Conservation (phyloP, 371 early-diverging fungal genomes). For the Blakeslea trispora region DNA sequence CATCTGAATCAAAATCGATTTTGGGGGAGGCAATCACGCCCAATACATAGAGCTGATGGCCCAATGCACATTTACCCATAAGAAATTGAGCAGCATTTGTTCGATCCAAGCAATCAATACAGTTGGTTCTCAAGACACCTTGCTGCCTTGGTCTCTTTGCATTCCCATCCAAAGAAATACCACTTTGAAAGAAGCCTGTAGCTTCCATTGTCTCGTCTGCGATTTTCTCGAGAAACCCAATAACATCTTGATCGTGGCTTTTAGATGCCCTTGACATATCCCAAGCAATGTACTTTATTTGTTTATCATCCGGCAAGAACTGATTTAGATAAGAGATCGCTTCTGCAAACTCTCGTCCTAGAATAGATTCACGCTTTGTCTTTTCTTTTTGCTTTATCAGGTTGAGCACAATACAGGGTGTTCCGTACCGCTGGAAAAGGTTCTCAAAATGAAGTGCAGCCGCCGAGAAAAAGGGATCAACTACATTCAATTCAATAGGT, state of each 20-base stretch:
- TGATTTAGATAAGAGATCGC: slow-evolving; percentile 87
- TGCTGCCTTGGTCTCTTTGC: slow-evolving; percentile 56
- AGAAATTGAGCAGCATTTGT: slow-evolving; percentile 99
- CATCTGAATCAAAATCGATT: slow-evolving; percentile 92
- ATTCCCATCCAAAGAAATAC: slow-evolving; percentile 63
- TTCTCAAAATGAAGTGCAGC: slow-evolving; percentile 93
- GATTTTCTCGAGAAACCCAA: slow-evolving; percentile 84
- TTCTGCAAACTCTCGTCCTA: slow-evolving; percentile 84
- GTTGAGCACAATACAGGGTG: slow-evolving; percentile 88
- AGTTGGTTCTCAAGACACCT: slow-evolving; percentile 97
- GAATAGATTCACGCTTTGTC: slow-evolving; percentile 80
- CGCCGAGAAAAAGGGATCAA: slow-evolving; percentile 92
- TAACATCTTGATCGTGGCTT: slow-evolving; percentile 88
- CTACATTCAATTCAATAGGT: slow-evolving; percentile 85
- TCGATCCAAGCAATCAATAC: slow-evolving; percentile 99
- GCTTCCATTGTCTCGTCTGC: slow-evolving; percentile 83
- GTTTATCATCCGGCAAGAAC: slow-evolving; percentile 78
- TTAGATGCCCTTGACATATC: slow-evolving; percentile 98
- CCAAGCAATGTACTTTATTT: slow-evolving; percentile 91
- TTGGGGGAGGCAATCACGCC: slow-evolving; percentile 80
- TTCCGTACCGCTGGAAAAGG: slow-evolving; percentile 86
- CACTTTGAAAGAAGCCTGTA: slow-evolving; percentile 93
- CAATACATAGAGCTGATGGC: slow-evolving; percentile 89
- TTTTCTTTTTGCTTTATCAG: slow-evolving; percentile 95
- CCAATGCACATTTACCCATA: slow-evolving; percentile 93